Conservation (phyloP, 1,284 basidiomycete species). For the Ganoderma meredithae region DNA sequence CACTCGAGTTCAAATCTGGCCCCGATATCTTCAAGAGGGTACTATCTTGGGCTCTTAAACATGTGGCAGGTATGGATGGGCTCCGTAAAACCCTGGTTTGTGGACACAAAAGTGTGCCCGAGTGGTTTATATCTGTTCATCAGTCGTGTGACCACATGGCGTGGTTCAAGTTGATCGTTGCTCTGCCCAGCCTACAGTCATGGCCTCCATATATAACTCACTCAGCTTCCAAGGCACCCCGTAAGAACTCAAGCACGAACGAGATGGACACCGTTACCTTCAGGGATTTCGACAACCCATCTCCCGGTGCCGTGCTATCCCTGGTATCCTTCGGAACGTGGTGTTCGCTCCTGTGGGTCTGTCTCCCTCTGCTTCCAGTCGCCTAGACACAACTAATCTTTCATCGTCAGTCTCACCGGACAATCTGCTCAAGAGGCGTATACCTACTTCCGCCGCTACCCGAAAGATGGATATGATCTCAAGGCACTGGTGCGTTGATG, state of each 20-base stretch:
- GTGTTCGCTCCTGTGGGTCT: constrained; percentile 1
- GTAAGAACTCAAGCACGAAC: neutral
- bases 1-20: neutral
- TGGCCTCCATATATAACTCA: neutral
- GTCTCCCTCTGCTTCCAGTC: no score
- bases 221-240: neutral
- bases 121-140: neutral
- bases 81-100: neutral
- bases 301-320: neutral
- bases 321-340: constrained; percentile 1
- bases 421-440: constrained; percentile 13
- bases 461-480: constrained; percentile 13
- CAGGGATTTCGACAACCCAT: neutral
- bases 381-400: neutral
- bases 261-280: neutral
- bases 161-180: neutral
- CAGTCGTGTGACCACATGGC: neutral
- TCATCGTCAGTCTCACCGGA: neutral
- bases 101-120: neutral
- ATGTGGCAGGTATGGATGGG: neutral
- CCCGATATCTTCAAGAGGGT: neutral
- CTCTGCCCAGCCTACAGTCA: neutral
- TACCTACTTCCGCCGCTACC: constrained; percentile 14
- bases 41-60: neutral
- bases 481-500: constrained; percentile 6